Base-by-base conservation (phyloP, 164 flowering plant species). In the Malania oleifera region DNA sequence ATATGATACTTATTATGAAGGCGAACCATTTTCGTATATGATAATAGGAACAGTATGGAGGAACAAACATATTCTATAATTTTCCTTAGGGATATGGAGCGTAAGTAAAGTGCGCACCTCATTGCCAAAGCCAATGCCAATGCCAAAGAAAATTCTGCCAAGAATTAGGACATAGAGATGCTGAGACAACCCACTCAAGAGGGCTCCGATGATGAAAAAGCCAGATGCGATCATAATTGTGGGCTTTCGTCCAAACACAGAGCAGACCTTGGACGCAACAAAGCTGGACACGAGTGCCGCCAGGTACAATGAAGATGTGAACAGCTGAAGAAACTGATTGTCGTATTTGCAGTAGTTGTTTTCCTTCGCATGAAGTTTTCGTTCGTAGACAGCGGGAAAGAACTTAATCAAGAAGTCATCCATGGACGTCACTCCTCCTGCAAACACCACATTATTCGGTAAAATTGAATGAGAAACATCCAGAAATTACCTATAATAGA, bases 341-440 rank as follows among this genome's bases (percentile, higher is more conserved):
- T 84, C 77, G 43, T 70, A 88, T 55, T 85, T 83, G 70, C 90
- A 85, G 73, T 82, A 83, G 49, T 84, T 84, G 62, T 81, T 48
- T 51, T 82, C 90, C 0, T 60, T 37, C 0, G 70, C 85, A 0
- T 27, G 68, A 0, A n/a, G 53, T 57, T 84, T 83, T 59, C 56
- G 79, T 22, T 54, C 62, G 29, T 75, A 72, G 0, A 88, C 80
- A 0, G 17, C 11, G 0, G 79, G 83, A 59, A 88, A 88, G 75
- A 88, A 85, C 37, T 78, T 63, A 7, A 39, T 37, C 69, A 88
- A 66, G 77, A 88, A 88, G 51, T 77, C 83, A 47, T 85, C 86
- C 89, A 81, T 87, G 0, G 79, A 62, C 9, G 89, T 75, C 50
- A 87, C 91, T n/a, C 88, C 90, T 9, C 88, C 90, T 84, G 29